A percentile compares a stretch with the other conserved stretches of the same genome.
Evolutionary conservation across 495 filamentous ascomycete species (phyloP).

Genomic region (Penicillium canescens): DNA sequence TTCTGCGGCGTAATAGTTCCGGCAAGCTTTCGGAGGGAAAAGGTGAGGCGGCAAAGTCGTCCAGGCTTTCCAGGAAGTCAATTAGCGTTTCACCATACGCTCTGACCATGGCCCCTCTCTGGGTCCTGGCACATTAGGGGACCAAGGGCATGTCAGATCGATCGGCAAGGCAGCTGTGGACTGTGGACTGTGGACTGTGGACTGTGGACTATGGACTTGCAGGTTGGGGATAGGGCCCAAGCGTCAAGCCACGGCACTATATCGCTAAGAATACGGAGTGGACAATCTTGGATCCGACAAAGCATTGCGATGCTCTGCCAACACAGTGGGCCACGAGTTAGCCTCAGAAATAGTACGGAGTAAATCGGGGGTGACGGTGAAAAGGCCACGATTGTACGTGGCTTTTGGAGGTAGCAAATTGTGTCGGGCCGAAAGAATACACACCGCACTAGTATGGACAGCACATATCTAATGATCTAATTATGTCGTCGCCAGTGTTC

Average conservation of each 20-base stretch:
- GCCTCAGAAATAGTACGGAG: no score
- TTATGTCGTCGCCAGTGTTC: no score
- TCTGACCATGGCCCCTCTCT: neutral
- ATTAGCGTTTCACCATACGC: slow-evolving; percentile 15
- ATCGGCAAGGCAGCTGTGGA: neutral
- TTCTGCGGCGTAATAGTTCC: neutral
- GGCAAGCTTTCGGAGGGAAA: slow-evolving; percentile 9
- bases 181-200: neutral
- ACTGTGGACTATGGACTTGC: neutral
- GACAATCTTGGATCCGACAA: neutral
- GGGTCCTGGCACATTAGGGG: slow-evolving; percentile 1
- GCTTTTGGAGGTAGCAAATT: no score
- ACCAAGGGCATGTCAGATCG: neutral
- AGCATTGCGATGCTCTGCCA: no score
- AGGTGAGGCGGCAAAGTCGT: neutral
- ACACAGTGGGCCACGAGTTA: no score
- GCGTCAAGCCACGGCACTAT: neutral
- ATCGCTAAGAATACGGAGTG: neutral
- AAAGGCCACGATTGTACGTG: no score
- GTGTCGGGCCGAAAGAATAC: no score
- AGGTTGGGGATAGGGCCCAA: no score
- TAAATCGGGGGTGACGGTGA: no score
- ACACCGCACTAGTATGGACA: no score
- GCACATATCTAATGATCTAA: no score
- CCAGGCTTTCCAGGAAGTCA: slow-evolving; percentile 15